A percentile compares a stretch with the other conserved stretches of the same genome.
These are phyloP conservation scores for Backusella liffmaniae DNA, from an alignment of 192 early-diverging fungal species.

Conservation along the genomic window DNA sequence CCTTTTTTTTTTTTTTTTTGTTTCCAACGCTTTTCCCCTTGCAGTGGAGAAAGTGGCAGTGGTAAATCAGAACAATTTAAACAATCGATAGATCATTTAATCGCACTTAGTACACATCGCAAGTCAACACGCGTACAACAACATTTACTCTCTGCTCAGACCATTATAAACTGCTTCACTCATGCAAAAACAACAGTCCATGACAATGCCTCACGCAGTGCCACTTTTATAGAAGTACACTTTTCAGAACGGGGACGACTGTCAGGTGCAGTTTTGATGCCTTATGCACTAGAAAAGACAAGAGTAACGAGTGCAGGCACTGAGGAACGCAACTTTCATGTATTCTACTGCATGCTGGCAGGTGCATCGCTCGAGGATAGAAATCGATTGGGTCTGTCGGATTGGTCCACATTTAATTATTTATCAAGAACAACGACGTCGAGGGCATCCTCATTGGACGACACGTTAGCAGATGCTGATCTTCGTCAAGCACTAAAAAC, in stretches of 20 bases:
- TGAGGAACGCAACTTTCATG: constrained; percentile 88
- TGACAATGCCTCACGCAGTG: constrained; percentile 80
- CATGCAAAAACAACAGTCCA: constrained; percentile 76
- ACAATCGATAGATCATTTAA: constrained; percentile 61
- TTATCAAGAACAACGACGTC: constrained; percentile 50
- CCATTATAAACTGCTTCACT: constrained; percentile 83
- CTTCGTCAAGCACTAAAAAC: constrained; percentile 81
- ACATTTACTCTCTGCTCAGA: constrained; percentile 64
- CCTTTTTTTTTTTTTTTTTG: not conserved
- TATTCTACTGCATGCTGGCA: constrained; percentile 92
- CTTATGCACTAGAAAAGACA: constrained; percentile 85
- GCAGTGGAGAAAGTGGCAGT: constrained; percentile 81
- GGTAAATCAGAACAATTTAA: constrained; percentile 84
- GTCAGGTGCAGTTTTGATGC: constrained; percentile 83
- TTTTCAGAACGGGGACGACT: constrained; percentile 86
- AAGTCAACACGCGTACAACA: constrained; percentile 64
- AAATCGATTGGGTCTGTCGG: constrained; percentile 69
- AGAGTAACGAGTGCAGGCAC: constrained; percentile 63
- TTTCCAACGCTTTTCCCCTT: constrained; percentile 13
- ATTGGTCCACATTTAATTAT: constrained; percentile 57
- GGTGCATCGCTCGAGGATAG: constrained; percentile 80
- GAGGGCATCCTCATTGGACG: constrained; percentile 45
- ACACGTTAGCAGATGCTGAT: constrained; percentile 60
- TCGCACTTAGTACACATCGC: constrained; percentile 67
- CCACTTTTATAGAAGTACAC: constrained; percentile 81